Conservation (phyloP, 352 stramenopile species). For the Globisporangium yorkense region DNA sequence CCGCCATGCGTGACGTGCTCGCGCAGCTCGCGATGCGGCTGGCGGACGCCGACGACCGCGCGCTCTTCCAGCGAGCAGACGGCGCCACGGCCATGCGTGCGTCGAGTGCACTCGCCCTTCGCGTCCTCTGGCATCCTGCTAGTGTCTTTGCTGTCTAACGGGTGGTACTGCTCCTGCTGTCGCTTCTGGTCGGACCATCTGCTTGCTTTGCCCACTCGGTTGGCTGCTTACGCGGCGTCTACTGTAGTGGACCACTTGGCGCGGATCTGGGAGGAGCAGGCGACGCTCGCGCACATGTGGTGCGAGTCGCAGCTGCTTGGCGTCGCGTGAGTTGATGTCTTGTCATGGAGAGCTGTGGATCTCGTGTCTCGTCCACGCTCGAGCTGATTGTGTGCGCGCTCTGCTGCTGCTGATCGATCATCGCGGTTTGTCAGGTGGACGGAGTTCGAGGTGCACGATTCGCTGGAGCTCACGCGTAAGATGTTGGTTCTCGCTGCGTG, state of each 20-base stretch:
- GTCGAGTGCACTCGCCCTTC: background rate
- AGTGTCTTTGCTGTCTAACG: background rate
- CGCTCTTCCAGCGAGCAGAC: slow-evolving; percentile 48
- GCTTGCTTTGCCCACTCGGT: background rate
- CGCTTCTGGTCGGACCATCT: background rate
- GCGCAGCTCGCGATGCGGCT: slow-evolving; percentile 58
- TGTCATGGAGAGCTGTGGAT: too few species aligned
- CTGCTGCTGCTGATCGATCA: background rate
- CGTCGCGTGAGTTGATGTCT: slow-evolving; percentile 11
- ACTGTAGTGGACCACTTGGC: slow-evolving; percentile 51
- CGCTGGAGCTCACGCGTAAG: slow-evolving; percentile 44
- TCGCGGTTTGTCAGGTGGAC: slow-evolving; percentile 21
- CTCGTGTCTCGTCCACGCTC: too few species aligned
- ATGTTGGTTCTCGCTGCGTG: background rate
- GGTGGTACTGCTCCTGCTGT: background rate
- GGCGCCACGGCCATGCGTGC: slow-evolving; percentile 47
- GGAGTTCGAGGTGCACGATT: slow-evolving; percentile 44
- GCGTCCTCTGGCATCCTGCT: background rate
- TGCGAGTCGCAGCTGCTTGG: slow-evolving; percentile 29
- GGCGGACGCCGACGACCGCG: slow-evolving; percentile 37
- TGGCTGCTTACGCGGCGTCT: background rate
- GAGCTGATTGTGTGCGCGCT: too few species aligned
- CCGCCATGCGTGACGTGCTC: slow-evolving; percentile 30
- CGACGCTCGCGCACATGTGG: slow-evolving; percentile 33
- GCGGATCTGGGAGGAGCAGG: slow-evolving; percentile 51